Evolutionary conservation across 2,329 filamentous ascomycete species (phyloP).

Genomic region (Chrysoporthe cubensis): DNA sequence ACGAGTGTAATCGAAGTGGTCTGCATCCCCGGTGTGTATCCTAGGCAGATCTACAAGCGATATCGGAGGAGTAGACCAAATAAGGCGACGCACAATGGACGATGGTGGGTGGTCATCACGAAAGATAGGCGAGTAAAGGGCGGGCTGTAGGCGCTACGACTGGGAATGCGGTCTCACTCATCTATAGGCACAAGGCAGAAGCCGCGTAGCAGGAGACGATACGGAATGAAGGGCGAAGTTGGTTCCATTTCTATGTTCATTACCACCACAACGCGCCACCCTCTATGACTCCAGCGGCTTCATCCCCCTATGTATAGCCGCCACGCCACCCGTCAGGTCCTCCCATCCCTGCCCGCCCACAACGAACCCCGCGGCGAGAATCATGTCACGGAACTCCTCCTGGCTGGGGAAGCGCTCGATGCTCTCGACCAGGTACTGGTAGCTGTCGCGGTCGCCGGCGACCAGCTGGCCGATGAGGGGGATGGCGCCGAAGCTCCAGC

Average conservation of each 20-base stretch:
- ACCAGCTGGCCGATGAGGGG: constrained; percentile 95
- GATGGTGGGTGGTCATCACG: background rate
- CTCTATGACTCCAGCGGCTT: constrained; percentile 60
- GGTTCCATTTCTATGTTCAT: constrained; percentile 5
- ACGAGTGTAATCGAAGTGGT: background rate
- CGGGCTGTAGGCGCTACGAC: background rate
- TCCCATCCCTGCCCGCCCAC: constrained; percentile 85
- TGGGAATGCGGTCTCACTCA: background rate
- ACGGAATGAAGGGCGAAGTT: constrained; percentile 12
- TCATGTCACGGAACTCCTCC: constrained; percentile 82
- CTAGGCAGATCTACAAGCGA: no score
- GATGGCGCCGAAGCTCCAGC: constrained; percentile 94
- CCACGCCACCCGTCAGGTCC: constrained; percentile 88
- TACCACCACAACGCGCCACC: background rate
- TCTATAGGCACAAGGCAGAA: background rate
- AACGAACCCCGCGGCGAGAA: constrained; percentile 80
- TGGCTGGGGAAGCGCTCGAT: constrained; percentile 93
- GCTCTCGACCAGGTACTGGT: constrained; percentile 98
- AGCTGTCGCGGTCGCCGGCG: constrained; percentile 90
- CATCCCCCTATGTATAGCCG: constrained; percentile 94
- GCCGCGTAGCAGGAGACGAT: background rate
- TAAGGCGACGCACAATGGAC: background rate
- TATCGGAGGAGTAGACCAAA: no score
- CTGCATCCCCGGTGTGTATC: background rate
- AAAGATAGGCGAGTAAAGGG: background rate